Evolutionary conservation across 306 rosid species (phyloP).

Genomic region (Phaseolus lunatus): DNA sequence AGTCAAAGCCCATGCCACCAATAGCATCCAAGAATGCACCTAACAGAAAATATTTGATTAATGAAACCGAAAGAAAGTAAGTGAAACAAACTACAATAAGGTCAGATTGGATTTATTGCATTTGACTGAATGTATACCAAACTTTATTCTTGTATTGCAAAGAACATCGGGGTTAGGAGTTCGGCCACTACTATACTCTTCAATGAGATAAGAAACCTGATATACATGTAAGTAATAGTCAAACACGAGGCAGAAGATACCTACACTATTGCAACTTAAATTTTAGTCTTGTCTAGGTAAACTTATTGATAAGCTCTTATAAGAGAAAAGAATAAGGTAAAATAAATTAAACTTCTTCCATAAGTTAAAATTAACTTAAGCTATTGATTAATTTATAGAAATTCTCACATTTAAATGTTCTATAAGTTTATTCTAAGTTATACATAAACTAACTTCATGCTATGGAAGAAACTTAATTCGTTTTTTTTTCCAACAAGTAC

Average conservation of each 20-base stretch:
- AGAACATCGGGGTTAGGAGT: constrained; percentile 96
- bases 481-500: neutral
- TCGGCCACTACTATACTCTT: constrained; percentile 90
- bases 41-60: constrained; percentile 35
- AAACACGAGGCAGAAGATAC: neutral
- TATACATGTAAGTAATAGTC: constrained; percentile 34
- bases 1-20: constrained; percentile 75
- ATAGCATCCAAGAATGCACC: constrained; percentile 98
- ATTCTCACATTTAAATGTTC: neutral
- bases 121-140: constrained; percentile 61
- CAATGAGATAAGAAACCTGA: constrained; percentile 88
- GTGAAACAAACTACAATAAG: neutral
- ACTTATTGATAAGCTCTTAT: neutral
- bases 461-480: neutral
- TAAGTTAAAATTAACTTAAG: neutral
- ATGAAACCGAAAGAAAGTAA: constrained; percentile 5
- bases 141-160: constrained; percentile 95
- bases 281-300: neutral
- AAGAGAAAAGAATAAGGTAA: neutral
- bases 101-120: constrained; percentile 29
- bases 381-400: neutral
- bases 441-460: neutral
- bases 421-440: neutral
- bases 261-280: constrained; percentile 21
- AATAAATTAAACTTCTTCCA: neutral